Conservation (phyloP, 805 yeast species). For the Candida krabiensis region DNA sequence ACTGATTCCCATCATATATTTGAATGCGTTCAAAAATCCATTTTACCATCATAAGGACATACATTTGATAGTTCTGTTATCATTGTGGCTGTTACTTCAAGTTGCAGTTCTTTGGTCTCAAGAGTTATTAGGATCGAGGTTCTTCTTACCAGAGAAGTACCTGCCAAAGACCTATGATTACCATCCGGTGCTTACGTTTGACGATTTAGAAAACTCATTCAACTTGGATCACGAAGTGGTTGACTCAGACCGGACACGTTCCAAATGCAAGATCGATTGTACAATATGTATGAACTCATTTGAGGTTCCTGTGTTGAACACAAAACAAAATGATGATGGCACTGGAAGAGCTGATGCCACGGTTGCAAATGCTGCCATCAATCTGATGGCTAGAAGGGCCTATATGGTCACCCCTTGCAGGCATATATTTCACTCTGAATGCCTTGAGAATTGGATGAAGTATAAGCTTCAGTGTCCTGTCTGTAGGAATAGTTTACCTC, state of each 20-base stretch:
- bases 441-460: constrained; percentile 92
- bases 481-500: constrained; percentile 84
- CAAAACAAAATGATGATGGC: constrained; percentile 5
- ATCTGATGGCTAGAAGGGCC: constrained; percentile 36
- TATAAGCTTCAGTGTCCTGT: constrained; percentile 92
- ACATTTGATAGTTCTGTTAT: constrained; percentile 44
- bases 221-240: constrained; percentile 49
- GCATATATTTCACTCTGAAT: constrained; percentile 86
- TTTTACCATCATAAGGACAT: constrained; percentile 69
- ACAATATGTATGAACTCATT: constrained; percentile 86
- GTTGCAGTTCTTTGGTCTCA: constrained; percentile 59
- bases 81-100: constrained; percentile 62
- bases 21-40: constrained; percentile 51
- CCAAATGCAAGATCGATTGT: constrained; percentile 66
- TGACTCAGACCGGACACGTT: constrained; percentile 30
- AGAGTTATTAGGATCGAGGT: constrained; percentile 71
- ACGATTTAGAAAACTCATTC: constrained; percentile 64
- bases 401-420: constrained; percentile 90
- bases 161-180: constrained; percentile 85
- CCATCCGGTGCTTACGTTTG: constrained; percentile 62
- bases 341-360: constrained; percentile 9
- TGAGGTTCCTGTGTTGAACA: constrained; percentile 50
- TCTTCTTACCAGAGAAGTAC: constrained; percentile 72
- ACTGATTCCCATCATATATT: constrained; percentile 62
- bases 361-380: constrained; percentile 18